These are phyloP conservation scores for Fusarium sp. DNA, from an alignment of 2,329 filamentous ascomycete species.

Conservation along the genomic window DNA sequence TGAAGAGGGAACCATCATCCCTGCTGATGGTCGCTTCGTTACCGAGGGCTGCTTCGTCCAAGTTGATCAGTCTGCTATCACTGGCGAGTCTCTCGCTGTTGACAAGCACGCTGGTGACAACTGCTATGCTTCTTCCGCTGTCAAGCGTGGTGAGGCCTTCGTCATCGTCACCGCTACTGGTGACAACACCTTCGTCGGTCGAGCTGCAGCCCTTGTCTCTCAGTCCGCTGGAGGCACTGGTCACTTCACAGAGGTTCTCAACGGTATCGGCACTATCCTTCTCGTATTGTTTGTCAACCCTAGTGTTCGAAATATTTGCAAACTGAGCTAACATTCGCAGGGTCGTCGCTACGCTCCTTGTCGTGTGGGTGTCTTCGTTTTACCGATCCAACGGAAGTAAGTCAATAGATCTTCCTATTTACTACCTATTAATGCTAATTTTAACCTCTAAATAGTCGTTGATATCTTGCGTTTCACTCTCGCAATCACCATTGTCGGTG, in stretches of 20 bases:
- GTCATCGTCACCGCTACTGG: conserved; percentile 85
- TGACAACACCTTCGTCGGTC: conserved; percentile 91
- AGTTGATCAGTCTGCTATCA: conserved; percentile 92
- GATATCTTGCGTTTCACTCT: conserved; percentile 72
- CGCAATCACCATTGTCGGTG: conserved; percentile 90
- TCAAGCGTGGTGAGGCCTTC: conserved; percentile 91
- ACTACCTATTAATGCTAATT: no score
- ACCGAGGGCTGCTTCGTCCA: conserved; percentile 87
- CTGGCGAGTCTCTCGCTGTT: conserved; percentile 89
- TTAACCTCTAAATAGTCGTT: no score
- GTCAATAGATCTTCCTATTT: no score
- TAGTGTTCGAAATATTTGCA: no score
- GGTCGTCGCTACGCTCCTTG: no score
- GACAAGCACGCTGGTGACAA: conserved; percentile 86
- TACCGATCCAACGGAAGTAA: no score
- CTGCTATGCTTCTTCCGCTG: conserved; percentile 85
- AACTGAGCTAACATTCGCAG: no score
- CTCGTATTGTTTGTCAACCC: no score
- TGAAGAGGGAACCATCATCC: conserved; percentile 91
- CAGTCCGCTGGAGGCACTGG: conserved; percentile 78
- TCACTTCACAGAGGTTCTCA: conserved; percentile 92
- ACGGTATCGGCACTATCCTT: conserved; percentile 62
- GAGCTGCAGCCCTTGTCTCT: conserved; percentile 86
- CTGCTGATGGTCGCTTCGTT: conserved; percentile 87
- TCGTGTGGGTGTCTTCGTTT: no score